Conservation (phyloP, 176 grass and related monocot species). For the Bolboschoenus planiculmis region DNA sequence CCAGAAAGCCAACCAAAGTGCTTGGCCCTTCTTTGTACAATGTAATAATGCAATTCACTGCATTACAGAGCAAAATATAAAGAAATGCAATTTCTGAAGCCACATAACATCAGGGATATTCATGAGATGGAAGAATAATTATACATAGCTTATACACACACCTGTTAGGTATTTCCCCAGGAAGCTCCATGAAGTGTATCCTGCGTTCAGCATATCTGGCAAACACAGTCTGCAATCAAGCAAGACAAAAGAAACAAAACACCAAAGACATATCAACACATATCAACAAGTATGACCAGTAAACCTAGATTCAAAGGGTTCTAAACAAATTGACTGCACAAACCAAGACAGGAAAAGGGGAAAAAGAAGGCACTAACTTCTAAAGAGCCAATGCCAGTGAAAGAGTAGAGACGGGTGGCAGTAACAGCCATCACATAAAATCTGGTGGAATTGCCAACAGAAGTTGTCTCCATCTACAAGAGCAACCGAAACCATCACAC, state of each 20-base stretch:
- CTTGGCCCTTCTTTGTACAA: conserved; percentile 91
- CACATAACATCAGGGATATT: neutral
- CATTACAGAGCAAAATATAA: conserved; percentile 24
- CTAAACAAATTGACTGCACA: neutral
- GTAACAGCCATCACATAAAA: conserved; percentile 98
- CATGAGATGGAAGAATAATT: neutral
- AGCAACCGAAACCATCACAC: neutral
- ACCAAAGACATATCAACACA: neutral
- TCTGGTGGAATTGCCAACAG: conserved; percentile 41
- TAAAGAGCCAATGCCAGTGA: conserved; percentile 85
- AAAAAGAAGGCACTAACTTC: conserved; percentile 49
- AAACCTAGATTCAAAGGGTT: neutral
- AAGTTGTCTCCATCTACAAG: conserved; percentile 71
- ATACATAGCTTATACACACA: conserved; percentile 12
- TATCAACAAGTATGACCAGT: conserved; percentile 12
- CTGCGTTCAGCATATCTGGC: conserved; percentile 66
- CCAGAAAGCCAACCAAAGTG: conserved; percentile 99
- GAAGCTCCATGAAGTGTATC: conserved; percentile 96
- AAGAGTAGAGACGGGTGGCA: conserved; percentile 75
- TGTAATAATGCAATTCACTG: conserved; percentile 95
- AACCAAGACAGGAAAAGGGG: conserved; percentile 1
- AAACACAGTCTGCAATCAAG: conserved; percentile 71
- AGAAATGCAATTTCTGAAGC: neutral
- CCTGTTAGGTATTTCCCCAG: conserved; percentile 97
- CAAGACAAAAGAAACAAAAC: neutral